Base-by-base conservation (phyloP, 192 early-diverging fungal genomes). In the Glomus cerebriforme region DNA sequence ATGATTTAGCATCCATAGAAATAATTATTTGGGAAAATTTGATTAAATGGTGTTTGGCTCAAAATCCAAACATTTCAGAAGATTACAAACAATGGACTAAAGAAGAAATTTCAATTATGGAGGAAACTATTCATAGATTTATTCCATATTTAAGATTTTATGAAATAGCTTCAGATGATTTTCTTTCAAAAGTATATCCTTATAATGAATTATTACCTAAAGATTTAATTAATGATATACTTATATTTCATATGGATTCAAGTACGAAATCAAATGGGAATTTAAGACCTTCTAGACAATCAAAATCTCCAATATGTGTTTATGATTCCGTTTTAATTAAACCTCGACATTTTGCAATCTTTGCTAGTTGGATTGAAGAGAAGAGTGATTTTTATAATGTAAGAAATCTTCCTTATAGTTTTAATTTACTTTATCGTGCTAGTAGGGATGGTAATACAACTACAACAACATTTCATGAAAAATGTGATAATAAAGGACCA, bases 381-480 rank as follows among this genome's bases (percentile, higher is more conserved):
- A 39, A 70, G 24, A 8, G 39, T 22, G 8, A 43, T 43, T 43
- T 43, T 43, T 43, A 22, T 12, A 19, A 70, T 24, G n/a, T 54
- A 3, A 54, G 13, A 15, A 54, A 54, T 15, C 13, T 22, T 22
- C 29, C 47, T 54, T 54, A 54, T 54, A 0, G 8, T 70, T 31
- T 39, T 24, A 70, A 24, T 70, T 35, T 70, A 70, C 17, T 70
- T 43, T 70, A 70, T 70, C 29, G 68, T 9, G 35, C 68, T 22
- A 70, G 68, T 70, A 24, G 34, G n/a, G 35, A 70, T 22, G 17
- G 47, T 54, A 15, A 19, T 19, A 54, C 47, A 5, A 15, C 47
- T 54, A 15, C 47, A 15, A 15, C 47, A 15, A 15, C 47, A 19
- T 54, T 54, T 54, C 47, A 54, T 54, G 15, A 54, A 9, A 13